These are phyloP conservation scores for Austroboletus niveus DNA, from an alignment of 1,284 basidiomycete species.

Conservation along the genomic window DNA sequence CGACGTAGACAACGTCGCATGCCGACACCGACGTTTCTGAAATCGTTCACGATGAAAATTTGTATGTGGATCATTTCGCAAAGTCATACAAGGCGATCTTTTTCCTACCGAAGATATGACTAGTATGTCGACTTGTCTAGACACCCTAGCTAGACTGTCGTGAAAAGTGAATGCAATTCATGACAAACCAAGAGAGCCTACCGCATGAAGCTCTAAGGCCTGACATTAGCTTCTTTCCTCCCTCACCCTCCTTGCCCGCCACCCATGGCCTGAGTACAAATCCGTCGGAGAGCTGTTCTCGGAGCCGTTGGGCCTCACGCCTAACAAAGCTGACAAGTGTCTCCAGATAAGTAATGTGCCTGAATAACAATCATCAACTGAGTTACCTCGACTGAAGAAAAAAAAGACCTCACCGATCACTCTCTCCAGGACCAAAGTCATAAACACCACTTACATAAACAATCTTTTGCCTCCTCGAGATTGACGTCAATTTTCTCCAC, in stretches of 20 bases:
- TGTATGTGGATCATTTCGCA: too few species aligned
- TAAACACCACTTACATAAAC: conserved; percentile 62
- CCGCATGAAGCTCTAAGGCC: conserved; percentile 5
- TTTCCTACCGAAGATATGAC: too few species aligned
- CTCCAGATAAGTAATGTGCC: conserved; percentile 79
- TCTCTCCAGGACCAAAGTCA: conserved; percentile 61
- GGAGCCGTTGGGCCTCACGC: conserved; percentile 62
- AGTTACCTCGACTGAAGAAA: neutral
- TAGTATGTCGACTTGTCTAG: too few species aligned
- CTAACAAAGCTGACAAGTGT: conserved; percentile 76
- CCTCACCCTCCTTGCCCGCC: conserved; percentile 29
- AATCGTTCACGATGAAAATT: too few species aligned
- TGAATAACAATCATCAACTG: conserved; percentile 33
- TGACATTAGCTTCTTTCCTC: conserved; percentile 19
- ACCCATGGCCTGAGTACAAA: conserved; percentile 48
- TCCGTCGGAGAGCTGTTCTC: conserved; percentile 67
- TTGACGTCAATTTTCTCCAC: conserved; percentile 55
- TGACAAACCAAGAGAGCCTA: neutral
- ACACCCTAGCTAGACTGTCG: too few species aligned
- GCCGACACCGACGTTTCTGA: too few species aligned
- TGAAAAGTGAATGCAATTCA: neutral
- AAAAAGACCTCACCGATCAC: conserved; percentile 24
- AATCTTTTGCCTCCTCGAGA: conserved; percentile 57
- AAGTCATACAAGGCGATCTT: too few species aligned
- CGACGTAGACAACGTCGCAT: too few species aligned